Evolutionary conservation across 2,329 filamentous ascomycete species (phyloP).

Genomic region (Apiospora marii): DNA sequence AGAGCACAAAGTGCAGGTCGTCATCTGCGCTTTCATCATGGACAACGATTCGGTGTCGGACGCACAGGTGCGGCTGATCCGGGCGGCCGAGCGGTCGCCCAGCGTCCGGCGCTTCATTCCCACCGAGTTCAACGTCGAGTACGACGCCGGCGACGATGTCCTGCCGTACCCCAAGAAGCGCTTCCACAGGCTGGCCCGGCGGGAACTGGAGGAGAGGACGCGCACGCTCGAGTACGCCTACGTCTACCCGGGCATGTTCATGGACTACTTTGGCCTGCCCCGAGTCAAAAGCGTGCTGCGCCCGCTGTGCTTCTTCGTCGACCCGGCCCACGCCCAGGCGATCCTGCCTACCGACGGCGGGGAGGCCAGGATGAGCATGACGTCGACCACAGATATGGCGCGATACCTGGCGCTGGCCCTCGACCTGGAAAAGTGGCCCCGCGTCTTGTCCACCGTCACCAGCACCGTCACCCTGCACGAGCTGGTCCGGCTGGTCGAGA

Average conservation of each 20-base stretch:
- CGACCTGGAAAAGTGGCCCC: slow-evolving; percentile 41
- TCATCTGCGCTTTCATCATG: slow-evolving; percentile 45
- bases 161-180: slow-evolving; percentile 45
- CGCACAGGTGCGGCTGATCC: slow-evolving; percentile 44
- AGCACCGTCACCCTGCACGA: slow-evolving; percentile 42
- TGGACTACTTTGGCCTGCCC: slow-evolving; percentile 47
- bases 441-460: slow-evolving; percentile 37
- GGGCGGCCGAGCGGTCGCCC: slow-evolving; percentile 40
- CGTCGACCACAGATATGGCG: slow-evolving; percentile 42
- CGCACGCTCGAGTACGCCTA: slow-evolving; percentile 43
- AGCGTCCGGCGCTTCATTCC: slow-evolving; percentile 46
- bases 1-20: slow-evolving; percentile 35
- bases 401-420: slow-evolving; percentile 42
- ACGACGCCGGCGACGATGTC: slow-evolving; percentile 42
- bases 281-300: slow-evolving; percentile 36
- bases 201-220: slow-evolving; percentile 40
- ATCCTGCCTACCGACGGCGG: slow-evolving; percentile 41
- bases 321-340: slow-evolving; percentile 37
- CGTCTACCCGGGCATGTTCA: slow-evolving; percentile 47
- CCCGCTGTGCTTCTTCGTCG: slow-evolving; percentile 41
- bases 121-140: slow-evolving; percentile 49
- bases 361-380: slow-evolving; percentile 42
- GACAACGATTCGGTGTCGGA: slow-evolving; percentile 41
- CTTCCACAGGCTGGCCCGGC: slow-evolving; percentile 39
- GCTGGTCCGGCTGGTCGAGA: slow-evolving; percentile 37